phyloP scores from a whole-genome alignment of 148 eudicot species.

The Silene latifolia region DNA sequence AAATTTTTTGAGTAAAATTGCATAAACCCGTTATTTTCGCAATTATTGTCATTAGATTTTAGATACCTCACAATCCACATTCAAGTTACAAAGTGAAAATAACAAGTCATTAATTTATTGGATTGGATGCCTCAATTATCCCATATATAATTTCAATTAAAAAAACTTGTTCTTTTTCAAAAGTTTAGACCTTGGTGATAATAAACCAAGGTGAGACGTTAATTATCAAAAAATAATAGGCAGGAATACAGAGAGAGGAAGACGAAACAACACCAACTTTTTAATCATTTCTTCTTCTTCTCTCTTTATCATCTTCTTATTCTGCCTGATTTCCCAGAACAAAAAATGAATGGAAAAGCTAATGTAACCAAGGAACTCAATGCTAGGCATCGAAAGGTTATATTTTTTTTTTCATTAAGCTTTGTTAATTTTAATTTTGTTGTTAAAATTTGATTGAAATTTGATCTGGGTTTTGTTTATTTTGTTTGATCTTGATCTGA shows the following conservation, averaged over 20 bases:
- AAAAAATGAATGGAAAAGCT: slow-evolving; percentile 87
- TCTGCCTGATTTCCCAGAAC: slow-evolving; percentile 8
- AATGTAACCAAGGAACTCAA: slow-evolving; percentile 88
- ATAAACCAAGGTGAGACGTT: not conserved
- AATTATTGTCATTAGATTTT: no score
- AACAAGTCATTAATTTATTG: no score
- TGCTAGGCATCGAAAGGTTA: slow-evolving; percentile 83
- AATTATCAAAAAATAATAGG: slow-evolving; percentile 8
- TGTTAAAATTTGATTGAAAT: slow-evolving; percentile 19
- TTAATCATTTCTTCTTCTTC: slow-evolving; percentile 11
- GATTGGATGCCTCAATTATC: no score
- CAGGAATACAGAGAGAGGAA: slow-evolving; percentile 16
- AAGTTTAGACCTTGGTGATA: not conserved
- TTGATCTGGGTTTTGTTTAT: slow-evolving; percentile 2
- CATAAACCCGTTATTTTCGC: no score
- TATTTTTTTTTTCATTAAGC: slow-evolving; percentile 1
- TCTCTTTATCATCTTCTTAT: slow-evolving; percentile 11
- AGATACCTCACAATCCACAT: no score
- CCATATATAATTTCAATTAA: not conserved
- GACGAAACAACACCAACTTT: not conserved
- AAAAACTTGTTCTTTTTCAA: no score
- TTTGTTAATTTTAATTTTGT: slow-evolving; percentile 1
- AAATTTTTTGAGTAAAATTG: no score
- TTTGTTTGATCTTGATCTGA: not conserved
- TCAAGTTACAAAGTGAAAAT: no score